A percentile compares a stretch with the other conserved stretches of the same genome.
phyloP scores from a whole-genome alignment of 2,329 filamentous ascomycete genomes.

The Bipolaris sorokiniana region DNA sequence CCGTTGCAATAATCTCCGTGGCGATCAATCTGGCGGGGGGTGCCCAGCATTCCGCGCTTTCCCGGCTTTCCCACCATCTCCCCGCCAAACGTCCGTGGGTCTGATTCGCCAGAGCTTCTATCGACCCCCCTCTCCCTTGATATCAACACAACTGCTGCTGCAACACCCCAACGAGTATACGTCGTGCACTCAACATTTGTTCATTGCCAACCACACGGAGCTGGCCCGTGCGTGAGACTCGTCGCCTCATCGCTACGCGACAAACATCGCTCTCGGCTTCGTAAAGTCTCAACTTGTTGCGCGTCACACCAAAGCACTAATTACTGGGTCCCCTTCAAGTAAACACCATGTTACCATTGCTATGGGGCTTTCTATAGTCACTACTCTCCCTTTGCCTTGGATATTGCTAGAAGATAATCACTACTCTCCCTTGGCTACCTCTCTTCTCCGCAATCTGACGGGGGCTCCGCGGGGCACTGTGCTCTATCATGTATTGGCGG shows the following conservation, averaged over 20 bases:
- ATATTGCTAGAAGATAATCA: background rate
- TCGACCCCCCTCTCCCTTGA: constrained; percentile 3
- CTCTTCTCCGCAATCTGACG: constrained; percentile 7
- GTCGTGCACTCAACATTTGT: constrained; percentile 11
- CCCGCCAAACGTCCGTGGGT: constrained; percentile 8
- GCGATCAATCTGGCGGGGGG: constrained; percentile 9
- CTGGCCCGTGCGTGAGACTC: background rate
- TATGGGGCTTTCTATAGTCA: background rate
- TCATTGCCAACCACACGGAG: background rate
- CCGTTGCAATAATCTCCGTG: constrained; percentile 22
- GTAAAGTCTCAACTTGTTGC: background rate
- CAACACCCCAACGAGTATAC: constrained; percentile 10
- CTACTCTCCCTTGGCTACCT: background rate
- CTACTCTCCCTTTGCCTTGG: background rate
- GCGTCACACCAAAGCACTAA: background rate
- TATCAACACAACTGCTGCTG: constrained; percentile 6
- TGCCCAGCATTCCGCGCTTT: background rate
- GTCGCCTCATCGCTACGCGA: background rate
- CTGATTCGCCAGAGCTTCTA: constrained; percentile 11
- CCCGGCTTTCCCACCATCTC: constrained; percentile 6
- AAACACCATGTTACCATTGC: background rate
- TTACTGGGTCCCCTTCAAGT: background rate
- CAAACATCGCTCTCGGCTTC: background rate
- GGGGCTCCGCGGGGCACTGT: background rate
- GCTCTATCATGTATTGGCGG: background rate